phyloP scores from a whole-genome alignment of 2,329 filamentous ascomycete species.

The Pyricularia sp. region DNA sequence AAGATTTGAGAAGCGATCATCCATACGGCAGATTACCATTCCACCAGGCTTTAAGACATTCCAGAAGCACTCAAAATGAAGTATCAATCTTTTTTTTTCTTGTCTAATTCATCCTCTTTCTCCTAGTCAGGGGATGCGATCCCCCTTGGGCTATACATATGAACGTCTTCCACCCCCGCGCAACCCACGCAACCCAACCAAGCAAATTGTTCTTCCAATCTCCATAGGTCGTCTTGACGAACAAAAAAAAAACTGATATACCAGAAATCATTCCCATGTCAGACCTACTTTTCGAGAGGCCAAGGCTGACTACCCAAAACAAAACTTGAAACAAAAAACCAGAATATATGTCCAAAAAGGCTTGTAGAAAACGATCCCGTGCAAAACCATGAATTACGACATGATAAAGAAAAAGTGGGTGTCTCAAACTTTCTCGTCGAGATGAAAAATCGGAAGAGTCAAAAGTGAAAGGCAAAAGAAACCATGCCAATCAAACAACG shows the following conservation, averaged over 20 bases:
- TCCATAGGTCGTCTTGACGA: background rate
- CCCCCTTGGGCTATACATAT: background rate
- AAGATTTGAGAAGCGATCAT: background rate
- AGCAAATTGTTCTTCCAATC: background rate
- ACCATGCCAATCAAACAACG: slow-evolving; percentile 14
- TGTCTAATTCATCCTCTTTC: background rate
- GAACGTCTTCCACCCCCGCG: background rate
- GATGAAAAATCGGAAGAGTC: background rate
- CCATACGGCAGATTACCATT: background rate
- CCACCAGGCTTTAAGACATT: background rate
- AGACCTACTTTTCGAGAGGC: background rate
- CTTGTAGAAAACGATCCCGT: background rate
- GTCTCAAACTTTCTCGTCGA: background rate
- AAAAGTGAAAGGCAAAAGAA: background rate
- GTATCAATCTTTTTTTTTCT: background rate
- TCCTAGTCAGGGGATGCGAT: background rate
- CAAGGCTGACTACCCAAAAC: background rate
- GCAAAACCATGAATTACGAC: background rate
- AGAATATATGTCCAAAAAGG: background rate
- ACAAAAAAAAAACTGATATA: background rate
- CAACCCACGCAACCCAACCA: background rate
- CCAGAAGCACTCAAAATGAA: background rate
- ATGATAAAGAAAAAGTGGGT: background rate
- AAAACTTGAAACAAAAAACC: background rate
- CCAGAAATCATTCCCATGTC: background rate